A percentile compares a stretch with the other conserved stretches of the same genome.
phyloP scores from a whole-genome alignment of 2,329 filamentous ascomycete genomes.

The Capronia coronata region DNA sequence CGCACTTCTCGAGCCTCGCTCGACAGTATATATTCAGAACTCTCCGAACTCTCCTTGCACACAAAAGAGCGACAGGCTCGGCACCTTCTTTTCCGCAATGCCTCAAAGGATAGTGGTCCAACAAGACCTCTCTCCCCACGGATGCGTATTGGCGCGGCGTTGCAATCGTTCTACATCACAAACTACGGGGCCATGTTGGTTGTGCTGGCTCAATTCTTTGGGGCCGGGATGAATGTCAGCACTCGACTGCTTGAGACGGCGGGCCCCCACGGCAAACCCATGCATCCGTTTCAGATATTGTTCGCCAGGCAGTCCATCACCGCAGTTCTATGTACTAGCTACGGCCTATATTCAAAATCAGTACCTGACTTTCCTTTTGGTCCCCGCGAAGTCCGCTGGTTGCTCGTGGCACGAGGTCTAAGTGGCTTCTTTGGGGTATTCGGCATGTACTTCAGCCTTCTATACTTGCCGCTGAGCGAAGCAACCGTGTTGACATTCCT shows the following conservation, averaged over 20 bases:
- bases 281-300: conserved; percentile 79
- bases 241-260: conserved; percentile 67
- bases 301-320: conserved; percentile 76
- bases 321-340: conserved; percentile 56
- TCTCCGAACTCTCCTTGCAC: conserved; percentile 28
- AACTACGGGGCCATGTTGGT: conserved; percentile 72
- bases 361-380: conserved; percentile 68
- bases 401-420: conserved; percentile 63
- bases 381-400: conserved; percentile 55
- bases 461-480: conserved; percentile 78
- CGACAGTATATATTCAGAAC: conserved; percentile 26
- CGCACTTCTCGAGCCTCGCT: conserved; percentile 16
- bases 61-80: conserved; percentile 20
- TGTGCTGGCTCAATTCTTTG: conserved; percentile 70
- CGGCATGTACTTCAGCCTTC: conserved; percentile 66
- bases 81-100: conserved; percentile 17
- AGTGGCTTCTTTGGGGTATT: conserved; percentile 73
- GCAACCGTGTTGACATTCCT: conserved; percentile 87
- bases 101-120: conserved; percentile 13
- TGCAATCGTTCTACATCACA: conserved; percentile 49
- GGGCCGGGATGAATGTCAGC: conserved; percentile 75
- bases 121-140: conserved; percentile 10
- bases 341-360: conserved; percentile 62
- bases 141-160: conserved; percentile 30
- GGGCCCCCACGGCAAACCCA: conserved; percentile 58